Percentiles rank a stretch among this genome's conserved stretches.
These are phyloP conservation scores for Psidium guajava DNA, from an alignment of 345 rosid genomes.

Conservation along the genomic window DNA sequence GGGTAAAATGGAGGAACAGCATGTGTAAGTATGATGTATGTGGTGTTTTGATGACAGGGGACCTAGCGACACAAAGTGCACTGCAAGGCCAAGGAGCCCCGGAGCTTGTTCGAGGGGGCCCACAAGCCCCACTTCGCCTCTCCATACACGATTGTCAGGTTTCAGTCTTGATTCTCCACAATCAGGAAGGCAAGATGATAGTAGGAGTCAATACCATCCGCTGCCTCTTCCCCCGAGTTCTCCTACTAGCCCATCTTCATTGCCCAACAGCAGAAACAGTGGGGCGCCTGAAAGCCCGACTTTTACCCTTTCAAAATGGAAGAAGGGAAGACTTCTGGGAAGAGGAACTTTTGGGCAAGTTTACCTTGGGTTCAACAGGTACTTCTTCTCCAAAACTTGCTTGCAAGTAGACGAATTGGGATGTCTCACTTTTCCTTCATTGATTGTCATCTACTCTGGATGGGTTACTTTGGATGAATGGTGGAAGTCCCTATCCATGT, in stretches of 20 bases:
- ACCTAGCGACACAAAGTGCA: constrained; percentile 25
- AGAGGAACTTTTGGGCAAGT: constrained; percentile 97
- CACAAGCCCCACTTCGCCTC: constrained; percentile 72
- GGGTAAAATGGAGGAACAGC: background rate
- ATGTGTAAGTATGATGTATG: constrained; percentile 2
- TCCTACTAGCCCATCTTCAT: constrained; percentile 66
- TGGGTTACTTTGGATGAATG: background rate
- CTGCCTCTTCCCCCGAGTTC: constrained; percentile 94
- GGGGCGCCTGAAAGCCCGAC: constrained; percentile 27
- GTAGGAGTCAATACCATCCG: constrained; percentile 58
- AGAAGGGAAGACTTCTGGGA: constrained; percentile 83
- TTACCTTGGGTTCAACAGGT: constrained; percentile 93
- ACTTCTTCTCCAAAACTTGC: background rate
- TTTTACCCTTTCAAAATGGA: constrained; percentile 50
- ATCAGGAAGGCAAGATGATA: constrained; percentile 46
- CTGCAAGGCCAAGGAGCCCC: constrained; percentile 38
- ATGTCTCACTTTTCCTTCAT: background rate
- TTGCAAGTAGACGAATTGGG: background rate
- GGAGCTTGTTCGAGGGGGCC: constrained; percentile 42
- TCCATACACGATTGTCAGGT: constrained; percentile 41
- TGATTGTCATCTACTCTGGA: background rate
- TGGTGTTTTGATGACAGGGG: constrained; percentile 33
- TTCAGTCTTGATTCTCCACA: constrained; percentile 48
- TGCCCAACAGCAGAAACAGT: constrained; percentile 23
- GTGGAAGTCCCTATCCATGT: background rate